Evolutionary conservation across 257 asterid species (phyloP).

Genomic region (Solanum sitiens): DNA sequence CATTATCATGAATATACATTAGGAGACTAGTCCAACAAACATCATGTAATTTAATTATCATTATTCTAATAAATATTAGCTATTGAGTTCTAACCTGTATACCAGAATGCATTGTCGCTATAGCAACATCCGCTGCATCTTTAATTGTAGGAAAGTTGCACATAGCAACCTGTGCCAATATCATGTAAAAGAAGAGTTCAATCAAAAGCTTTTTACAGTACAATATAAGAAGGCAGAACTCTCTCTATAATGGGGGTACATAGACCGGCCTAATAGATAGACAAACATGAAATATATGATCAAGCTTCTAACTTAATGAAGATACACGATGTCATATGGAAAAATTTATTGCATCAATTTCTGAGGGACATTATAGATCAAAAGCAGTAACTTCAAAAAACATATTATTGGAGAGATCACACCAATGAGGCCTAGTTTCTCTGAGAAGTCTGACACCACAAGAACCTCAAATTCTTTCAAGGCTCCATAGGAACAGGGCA

Average conservation of each 20-base stretch:
- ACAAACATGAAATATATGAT: neutral
- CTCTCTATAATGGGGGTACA: neutral
- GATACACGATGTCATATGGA: neutral
- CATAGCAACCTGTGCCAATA: slow-evolving; percentile 69
- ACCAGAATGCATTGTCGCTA: slow-evolving; percentile 84
- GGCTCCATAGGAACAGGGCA: neutral
- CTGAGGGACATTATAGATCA: neutral
- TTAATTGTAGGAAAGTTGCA: slow-evolving; percentile 90
- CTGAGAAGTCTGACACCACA: neutral
- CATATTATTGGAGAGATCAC: neutral
- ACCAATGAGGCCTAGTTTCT: neutral
- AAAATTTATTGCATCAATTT: neutral
- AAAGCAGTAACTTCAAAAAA: neutral
- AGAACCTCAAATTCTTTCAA: neutral
- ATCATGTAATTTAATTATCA: neutral
- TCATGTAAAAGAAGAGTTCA: neutral
- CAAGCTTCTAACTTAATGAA: neutral
- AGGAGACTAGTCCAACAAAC: neutral
- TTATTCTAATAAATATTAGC: neutral
- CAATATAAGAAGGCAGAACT: neutral
- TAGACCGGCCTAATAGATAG: neutral
- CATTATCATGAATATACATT: neutral
- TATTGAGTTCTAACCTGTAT: slow-evolving; percentile 53
- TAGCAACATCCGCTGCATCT: slow-evolving; percentile 99
- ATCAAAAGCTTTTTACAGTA: neutral